These are phyloP conservation scores for Silene uniflora DNA, from an alignment of 148 eudicot species.

Conservation along the genomic window DNA sequence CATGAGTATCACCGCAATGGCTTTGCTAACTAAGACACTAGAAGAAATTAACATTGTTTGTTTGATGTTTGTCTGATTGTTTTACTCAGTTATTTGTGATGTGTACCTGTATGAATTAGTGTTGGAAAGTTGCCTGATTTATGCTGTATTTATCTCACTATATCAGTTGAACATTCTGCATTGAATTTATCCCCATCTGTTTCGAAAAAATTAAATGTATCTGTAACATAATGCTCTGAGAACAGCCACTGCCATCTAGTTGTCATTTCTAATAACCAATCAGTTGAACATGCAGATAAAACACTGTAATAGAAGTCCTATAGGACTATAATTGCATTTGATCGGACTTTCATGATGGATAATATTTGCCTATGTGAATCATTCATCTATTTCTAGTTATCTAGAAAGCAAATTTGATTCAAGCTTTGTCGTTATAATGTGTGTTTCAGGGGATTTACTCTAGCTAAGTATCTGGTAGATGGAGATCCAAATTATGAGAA, in stretches of 20 bases:
- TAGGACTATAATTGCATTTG: not conserved
- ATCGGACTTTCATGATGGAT: not conserved
- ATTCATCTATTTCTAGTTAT: not conserved
- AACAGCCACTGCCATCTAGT: not conserved
- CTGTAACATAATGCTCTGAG: not conserved
- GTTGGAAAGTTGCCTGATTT: no score
- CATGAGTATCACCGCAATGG: no score
- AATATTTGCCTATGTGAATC: not conserved
- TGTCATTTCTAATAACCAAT: not conserved
- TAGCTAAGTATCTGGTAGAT: not conserved
- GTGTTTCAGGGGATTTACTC: slow-evolving; percentile 7
- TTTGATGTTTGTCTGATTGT: no score
- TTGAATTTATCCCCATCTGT: no score
- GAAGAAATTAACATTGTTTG: no score
- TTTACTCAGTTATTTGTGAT: no score
- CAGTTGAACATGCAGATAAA: not conserved
- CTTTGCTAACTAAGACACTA: no score
- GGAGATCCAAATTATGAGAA: not conserved
- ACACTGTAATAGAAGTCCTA: not conserved
- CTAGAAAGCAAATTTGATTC: not conserved
- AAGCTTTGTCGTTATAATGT: not conserved
- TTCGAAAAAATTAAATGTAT: no score
- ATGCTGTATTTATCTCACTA: no score
- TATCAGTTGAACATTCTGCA: no score
- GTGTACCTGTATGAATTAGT: no score